phyloP scores from a whole-genome alignment of 768 basidiomycete genomes.

The Erythrobasidium yunnanense region DNA sequence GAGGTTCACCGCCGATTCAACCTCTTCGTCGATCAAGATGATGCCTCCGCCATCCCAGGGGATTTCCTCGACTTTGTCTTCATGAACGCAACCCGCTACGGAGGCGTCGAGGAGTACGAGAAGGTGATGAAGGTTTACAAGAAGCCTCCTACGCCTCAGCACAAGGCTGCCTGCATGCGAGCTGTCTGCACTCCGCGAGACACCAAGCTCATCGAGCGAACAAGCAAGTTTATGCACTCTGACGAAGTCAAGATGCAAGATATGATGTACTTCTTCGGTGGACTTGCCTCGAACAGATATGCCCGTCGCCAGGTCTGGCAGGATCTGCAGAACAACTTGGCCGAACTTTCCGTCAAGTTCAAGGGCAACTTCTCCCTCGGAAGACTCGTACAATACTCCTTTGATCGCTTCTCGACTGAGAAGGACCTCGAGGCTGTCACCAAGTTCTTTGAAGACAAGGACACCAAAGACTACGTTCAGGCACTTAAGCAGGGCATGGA shows the following conservation, averaged over 20 bases:
- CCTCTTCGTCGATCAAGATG: constrained; percentile 57
- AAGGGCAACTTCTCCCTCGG: constrained; percentile 56
- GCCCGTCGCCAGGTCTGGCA: constrained; percentile 50
- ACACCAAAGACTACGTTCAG: constrained; percentile 54
- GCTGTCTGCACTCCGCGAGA: constrained; percentile 58
- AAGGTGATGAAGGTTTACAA: constrained; percentile 53
- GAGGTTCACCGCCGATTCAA: constrained; percentile 63
- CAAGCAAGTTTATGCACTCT: constrained; percentile 44
- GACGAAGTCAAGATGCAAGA: constrained; percentile 47
- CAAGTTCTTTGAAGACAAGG: constrained; percentile 64
- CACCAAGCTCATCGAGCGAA: constrained; percentile 46
- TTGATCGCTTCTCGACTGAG: constrained; percentile 53
- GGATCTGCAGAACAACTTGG: constrained; percentile 43
- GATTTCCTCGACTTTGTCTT: constrained; percentile 52
- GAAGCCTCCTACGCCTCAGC: constrained; percentile 62
- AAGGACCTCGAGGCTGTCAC: constrained; percentile 55
- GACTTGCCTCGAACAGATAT: constrained; percentile 51
- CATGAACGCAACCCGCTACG: constrained; percentile 58
- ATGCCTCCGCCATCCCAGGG: constrained; percentile 65
- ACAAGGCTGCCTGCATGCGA: constrained; percentile 54
- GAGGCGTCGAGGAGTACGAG: constrained; percentile 64
- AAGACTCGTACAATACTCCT: constrained; percentile 41
- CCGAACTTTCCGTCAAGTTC: constrained; percentile 51
- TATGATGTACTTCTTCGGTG: constrained; percentile 53
- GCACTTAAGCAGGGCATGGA: constrained; percentile 60